These are phyloP conservation scores for Austroboletus niveus DNA, from an alignment of 1,284 basidiomycete genomes.

Conservation along the genomic window DNA sequence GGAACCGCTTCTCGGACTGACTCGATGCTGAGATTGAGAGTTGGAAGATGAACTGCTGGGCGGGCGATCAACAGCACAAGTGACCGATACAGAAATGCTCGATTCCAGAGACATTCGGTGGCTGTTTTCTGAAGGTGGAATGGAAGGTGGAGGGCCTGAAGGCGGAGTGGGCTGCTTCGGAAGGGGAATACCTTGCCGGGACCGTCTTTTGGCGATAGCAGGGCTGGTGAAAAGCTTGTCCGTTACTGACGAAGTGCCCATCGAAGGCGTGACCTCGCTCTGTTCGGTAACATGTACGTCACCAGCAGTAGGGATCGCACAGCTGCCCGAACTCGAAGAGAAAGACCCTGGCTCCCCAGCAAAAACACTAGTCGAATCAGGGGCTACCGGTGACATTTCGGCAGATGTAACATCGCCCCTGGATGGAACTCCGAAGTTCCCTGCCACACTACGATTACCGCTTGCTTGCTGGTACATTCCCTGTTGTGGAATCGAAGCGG, in stretches of 20 bases:
- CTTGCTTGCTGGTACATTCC: constrained; percentile 30
- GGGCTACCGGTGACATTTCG: constrained; percentile 11
- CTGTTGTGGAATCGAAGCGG: constrained; percentile 8
- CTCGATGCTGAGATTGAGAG: constrained; percentile 31
- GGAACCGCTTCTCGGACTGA: constrained; percentile 46
- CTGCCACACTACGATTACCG: constrained; percentile 32
- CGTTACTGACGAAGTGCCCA: neutral
- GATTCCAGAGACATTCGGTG: constrained; percentile 21
- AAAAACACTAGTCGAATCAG: constrained; percentile 4
- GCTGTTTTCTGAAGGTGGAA: constrained; percentile 33
- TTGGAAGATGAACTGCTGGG: constrained; percentile 46
- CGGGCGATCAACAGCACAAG: constrained; percentile 36
- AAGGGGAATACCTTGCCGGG: constrained; percentile 49
- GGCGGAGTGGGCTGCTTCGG: constrained; percentile 57
- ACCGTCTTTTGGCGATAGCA: constrained; percentile 52
- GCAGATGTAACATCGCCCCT: constrained; percentile 8
- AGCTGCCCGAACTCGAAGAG: constrained; percentile 1
- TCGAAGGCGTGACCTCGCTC: neutral
- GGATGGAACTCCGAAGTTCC: constrained; percentile 30
- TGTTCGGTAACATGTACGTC: constrained; percentile 2
- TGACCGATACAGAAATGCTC: constrained; percentile 34
- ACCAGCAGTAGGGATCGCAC: neutral
- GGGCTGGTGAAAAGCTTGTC: constrained; percentile 22
- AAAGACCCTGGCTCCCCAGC: constrained; percentile 4
- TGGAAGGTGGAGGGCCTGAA: constrained; percentile 54